Conservation (phyloP, 441 rosid genomes). For the Populus trichocarpa region DNA sequence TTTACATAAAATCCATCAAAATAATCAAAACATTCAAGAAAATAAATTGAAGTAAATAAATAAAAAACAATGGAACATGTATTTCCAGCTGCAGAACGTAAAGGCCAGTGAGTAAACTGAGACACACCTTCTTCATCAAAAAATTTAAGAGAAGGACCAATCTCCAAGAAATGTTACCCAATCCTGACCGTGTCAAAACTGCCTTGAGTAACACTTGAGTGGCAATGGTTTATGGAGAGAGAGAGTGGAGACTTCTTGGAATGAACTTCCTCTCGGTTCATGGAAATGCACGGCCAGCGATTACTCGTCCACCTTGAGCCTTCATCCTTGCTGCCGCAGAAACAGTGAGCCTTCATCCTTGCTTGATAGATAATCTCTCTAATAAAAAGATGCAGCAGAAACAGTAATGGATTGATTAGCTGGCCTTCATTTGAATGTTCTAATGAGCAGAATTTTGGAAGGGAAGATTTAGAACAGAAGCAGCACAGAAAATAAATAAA, state of each 20-base stretch:
- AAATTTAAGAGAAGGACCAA: background rate
- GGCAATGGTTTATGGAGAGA: background rate
- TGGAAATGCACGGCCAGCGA: background rate
- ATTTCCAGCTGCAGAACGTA: background rate
- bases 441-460: background rate
- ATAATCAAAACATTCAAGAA: background rate
- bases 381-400: background rate
- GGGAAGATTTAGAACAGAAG: background rate
- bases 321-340: background rate
- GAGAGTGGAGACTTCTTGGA: background rate
- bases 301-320: background rate
- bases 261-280: background rate
- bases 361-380: conserved; percentile 52
- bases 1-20: background rate
- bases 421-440: background rate
- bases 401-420: background rate
- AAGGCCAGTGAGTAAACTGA: background rate
- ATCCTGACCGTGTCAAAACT: background rate
- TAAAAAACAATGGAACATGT: background rate
- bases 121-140: background rate
- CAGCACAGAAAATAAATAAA: background rate
- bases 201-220: background rate
- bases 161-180: no score
- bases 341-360: conserved; percentile 11
- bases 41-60: no score